Conservation (phyloP, 2,329 filamentous ascomycete species). For the Colletotrichum somersetense region DNA sequence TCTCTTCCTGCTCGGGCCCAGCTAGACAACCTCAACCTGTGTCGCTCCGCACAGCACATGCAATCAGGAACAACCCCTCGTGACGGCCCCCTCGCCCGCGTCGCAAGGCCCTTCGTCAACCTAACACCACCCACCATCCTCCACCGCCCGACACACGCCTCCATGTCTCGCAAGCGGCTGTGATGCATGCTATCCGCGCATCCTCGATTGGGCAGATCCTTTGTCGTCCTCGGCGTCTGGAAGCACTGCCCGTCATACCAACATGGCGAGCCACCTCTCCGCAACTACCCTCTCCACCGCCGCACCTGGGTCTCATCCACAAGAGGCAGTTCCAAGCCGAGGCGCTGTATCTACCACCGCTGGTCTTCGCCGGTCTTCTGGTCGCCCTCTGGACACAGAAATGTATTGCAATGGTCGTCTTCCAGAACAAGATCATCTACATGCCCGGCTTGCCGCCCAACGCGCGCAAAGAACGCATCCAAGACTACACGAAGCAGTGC, state of each 20-base stretch:
- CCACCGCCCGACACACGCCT: conserved; percentile 21
- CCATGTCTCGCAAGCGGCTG: conserved; percentile 43
- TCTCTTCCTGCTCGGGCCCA: background rate
- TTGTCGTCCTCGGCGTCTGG: conserved; percentile 16
- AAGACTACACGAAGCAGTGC: conserved; percentile 71
- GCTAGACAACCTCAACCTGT: background rate
- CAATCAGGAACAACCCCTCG: conserved; percentile 14
- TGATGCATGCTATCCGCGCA: conserved; percentile 44
- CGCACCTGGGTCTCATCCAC: conserved; percentile 40
- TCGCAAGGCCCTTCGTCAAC: conserved; percentile 21
- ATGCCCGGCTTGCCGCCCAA: conserved; percentile 82
- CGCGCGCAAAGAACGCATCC: conserved; percentile 74
- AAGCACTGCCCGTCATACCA: conserved; percentile 16
- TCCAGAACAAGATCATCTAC: conserved; percentile 87
- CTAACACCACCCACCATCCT: conserved; percentile 13
- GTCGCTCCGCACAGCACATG: background rate
- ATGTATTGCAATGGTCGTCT: conserved; percentile 79
- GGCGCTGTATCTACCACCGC: conserved; percentile 71
- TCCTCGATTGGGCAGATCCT: conserved; percentile 44
- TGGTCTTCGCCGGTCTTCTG: conserved; percentile 75
- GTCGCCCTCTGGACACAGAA: conserved; percentile 74
- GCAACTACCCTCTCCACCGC: conserved; percentile 38
- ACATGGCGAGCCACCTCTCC: conserved; percentile 38
- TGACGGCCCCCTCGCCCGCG: background rate
- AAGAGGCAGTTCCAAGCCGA: conserved; percentile 52